Evolutionary conservation across 345 rosid genomes (phyloP), one percentile per base, ranked within the genome.

Genomic region (Lenwebbia sp.): DNA sequence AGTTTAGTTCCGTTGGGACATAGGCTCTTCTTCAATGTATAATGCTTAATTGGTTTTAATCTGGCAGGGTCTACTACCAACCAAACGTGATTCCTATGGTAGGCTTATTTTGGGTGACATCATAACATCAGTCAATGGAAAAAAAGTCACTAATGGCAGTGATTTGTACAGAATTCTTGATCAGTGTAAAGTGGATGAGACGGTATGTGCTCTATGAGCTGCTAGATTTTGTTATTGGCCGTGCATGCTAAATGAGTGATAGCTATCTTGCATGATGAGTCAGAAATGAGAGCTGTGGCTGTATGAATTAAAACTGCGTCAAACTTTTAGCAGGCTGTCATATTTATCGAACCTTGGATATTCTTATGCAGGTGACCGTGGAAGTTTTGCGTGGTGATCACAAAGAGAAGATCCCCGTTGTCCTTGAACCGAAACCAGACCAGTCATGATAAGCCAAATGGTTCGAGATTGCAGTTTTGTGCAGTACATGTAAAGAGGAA

Each of bases 321-420:
- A 70, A 70, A 33, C 54, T 84, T 60, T 47, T 8, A 22, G 82
- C 25, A 28, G 19, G 84, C 54, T 2, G 37, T n/a, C 13, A 17
- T 82, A 19, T 15, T 8, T 28, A n/a, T 82, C 54, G 13, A 47
- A 26, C 30, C 44, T 82, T 17, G 33, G 19, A 30, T 28, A 5
- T 70, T 88, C 87, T 87, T 87, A 7, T 65, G 56, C 90, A 97
- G 98, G 95, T 96, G 87, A 91, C 83, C 3, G 96, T 97, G 86
- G 99, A 96, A 92, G 98, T 97, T 56, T 88, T 97, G 87, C 95
- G 99, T 5, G 98, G 99, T 8, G 98, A 97, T 89, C 99, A 92
- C 83, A 95, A 96, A 90, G 99, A 97, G 91, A 94, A 95, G 90
- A 94, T 97, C 85, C 92, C 98, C 3, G 96, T 97, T 74, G 85